Evolutionary conservation across 1,139 yeast genomes (phyloP).

Genomic region (Geotrichum siamense): DNA sequence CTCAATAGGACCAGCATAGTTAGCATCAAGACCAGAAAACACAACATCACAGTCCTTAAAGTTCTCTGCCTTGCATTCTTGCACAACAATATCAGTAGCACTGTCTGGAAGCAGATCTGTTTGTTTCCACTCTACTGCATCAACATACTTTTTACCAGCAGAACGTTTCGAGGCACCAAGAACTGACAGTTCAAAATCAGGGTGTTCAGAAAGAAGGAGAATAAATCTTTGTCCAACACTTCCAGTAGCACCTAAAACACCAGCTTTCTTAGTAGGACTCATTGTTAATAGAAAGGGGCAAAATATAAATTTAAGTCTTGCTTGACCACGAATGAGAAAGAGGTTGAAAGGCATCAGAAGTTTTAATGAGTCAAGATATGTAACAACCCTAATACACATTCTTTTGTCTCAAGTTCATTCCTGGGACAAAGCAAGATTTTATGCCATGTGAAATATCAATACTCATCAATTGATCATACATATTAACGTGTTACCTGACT

Average conservation of each 20-base stretch:
- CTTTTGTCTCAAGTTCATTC: background rate
- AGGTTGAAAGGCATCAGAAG: background rate
- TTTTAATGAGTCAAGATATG: slow-evolving; percentile 9
- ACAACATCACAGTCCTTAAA: slow-evolving; percentile 90
- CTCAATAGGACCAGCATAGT: slow-evolving; percentile 89
- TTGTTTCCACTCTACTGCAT: slow-evolving; percentile 94
- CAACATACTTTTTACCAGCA: slow-evolving; percentile 79
- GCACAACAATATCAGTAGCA: slow-evolving; percentile 57
- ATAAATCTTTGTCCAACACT: slow-evolving; percentile 97
- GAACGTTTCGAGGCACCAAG: slow-evolving; percentile 93
- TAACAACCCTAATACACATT: slow-evolving; percentile 2
- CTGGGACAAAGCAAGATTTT: too few relatives aligned
- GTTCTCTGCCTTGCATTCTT: slow-evolving; percentile 66
- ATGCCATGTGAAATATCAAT: too few relatives aligned
- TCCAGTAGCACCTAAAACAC: slow-evolving; percentile 97
- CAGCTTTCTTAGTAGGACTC: slow-evolving; percentile 34
- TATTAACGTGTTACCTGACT: too few relatives aligned
- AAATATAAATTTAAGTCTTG: background rate
- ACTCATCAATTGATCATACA: too few relatives aligned
- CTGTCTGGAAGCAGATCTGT: slow-evolving; percentile 68
- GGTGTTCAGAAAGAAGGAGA: slow-evolving; percentile 74
- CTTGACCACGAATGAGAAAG: too few relatives aligned
- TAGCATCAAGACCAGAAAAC: slow-evolving; percentile 91
- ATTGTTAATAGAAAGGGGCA: slow-evolving; percentile 2
- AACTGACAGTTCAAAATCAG: slow-evolving; percentile 76